phyloP scores from a whole-genome alignment of 106 monocot species.

The Hemerocallis citrina region DNA sequence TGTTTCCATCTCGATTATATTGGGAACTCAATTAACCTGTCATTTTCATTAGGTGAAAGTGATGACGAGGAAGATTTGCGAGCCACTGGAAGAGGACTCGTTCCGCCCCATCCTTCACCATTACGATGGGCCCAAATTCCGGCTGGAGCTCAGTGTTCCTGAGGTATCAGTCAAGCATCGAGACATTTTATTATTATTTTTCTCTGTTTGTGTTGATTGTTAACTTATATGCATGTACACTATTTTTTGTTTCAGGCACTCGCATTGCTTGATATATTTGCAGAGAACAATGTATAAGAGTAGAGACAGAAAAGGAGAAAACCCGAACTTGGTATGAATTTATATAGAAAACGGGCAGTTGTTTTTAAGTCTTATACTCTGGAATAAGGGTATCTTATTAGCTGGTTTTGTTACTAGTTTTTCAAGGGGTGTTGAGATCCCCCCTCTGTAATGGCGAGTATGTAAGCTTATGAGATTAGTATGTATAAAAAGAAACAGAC shows the following conservation, averaged over 20 bases:
- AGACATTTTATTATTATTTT: not conserved
- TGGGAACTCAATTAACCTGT: not conserved
- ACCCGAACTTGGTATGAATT: not conserved
- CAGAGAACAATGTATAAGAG: constrained; percentile 21
- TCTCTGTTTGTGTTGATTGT: too few species aligned
- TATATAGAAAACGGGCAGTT: not conserved
- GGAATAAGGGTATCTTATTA: too few species aligned
- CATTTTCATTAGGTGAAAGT: constrained; percentile 61
- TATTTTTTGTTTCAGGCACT: constrained; percentile 36
- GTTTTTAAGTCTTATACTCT: too few species aligned
- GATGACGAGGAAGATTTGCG: constrained; percentile 66
- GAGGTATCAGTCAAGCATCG: constrained; percentile 30
- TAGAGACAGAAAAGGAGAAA: not conserved
- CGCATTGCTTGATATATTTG: constrained; percentile 51
- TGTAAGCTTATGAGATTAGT: too few species aligned
- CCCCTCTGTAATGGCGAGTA: too few species aligned
- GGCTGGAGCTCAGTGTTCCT: constrained; percentile 80
- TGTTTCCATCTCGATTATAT: not conserved
- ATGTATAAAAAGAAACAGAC: too few species aligned
- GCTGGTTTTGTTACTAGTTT: too few species aligned
- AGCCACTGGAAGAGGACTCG: constrained; percentile 79
- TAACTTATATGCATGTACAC: too few species aligned
- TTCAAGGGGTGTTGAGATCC: too few species aligned
- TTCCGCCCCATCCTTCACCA: constrained; percentile 94
- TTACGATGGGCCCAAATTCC: constrained; percentile 97